These are phyloP conservation scores for Rhododendron henanense DNA, from an alignment of 148 eudicot species.

Conservation along the genomic window DNA sequence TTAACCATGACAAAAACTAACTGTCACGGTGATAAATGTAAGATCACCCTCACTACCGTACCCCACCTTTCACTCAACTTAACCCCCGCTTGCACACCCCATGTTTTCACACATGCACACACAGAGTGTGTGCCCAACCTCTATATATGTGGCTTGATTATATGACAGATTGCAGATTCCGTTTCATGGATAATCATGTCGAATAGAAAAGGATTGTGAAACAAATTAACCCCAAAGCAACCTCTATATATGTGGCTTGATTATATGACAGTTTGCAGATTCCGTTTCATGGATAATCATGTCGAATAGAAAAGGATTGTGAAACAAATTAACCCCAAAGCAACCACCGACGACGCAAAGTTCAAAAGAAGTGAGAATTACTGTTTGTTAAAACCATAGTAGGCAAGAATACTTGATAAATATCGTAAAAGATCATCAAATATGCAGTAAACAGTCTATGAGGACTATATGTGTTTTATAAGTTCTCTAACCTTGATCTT, in stretches of 20 bases:
- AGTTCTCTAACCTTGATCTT: constrained; percentile 39
- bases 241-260: background rate
- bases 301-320: background rate
- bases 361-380: background rate
- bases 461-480: background rate
- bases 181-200: background rate
- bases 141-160: background rate
- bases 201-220: background rate
- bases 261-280: background rate
- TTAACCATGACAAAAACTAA: too few relatives aligned
- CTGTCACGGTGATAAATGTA: too few relatives aligned
- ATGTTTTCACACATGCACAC: too few relatives aligned
- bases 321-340: background rate
- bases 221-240: background rate
- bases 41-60: too few relatives aligned
- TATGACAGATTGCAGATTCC: background rate
- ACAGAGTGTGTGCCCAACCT: too few relatives aligned
- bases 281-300: background rate
- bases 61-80: too few relatives aligned
- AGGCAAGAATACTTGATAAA: background rate
- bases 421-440: background rate
- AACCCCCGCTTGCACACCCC: too few relatives aligned
- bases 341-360: too few relatives aligned
- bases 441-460: background rate
- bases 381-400: background rate